phyloP scores from a whole-genome alignment of 1,284 basidiomycete species.

The Tilletiopsis washingtonensis region DNA sequence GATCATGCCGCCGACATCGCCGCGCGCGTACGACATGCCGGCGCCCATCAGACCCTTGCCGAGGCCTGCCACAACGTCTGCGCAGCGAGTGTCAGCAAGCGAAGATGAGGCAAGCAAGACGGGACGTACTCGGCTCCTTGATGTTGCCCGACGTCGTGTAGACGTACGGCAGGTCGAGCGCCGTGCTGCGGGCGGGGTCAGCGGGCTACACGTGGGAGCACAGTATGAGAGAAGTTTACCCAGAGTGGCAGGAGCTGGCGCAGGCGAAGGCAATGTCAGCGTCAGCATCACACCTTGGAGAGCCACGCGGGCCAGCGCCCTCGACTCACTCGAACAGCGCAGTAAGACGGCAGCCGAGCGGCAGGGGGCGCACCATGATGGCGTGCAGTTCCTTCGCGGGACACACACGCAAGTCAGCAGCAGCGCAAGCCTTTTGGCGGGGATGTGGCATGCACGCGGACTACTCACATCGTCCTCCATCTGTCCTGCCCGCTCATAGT shows the following conservation, averaged over 20 bases:
- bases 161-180: slow-evolving; percentile 45
- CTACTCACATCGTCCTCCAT: slow-evolving; percentile 47
- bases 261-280: slow-evolving; percentile 2
- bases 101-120: neutral
- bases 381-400: slow-evolving; percentile 46
- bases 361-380: slow-evolving; percentile 42
- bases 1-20: slow-evolving; percentile 62
- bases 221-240: no score
- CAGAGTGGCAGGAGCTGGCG: slow-evolving; percentile 43
- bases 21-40: slow-evolving; percentile 62
- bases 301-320: no score
- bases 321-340: slow-evolving; percentile 22
- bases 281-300: neutral
- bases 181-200: no score
- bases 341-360: slow-evolving; percentile 37
- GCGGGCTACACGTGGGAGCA: no score
- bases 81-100: neutral
- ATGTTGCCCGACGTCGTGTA: slow-evolving; percentile 88
- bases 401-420: no score
- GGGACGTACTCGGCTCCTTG: slow-evolving; percentile 64
- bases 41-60: slow-evolving; percentile 50
- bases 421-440: no score
- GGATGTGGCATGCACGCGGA: neutral
- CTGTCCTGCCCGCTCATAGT: slow-evolving; percentile 40
- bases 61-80: slow-evolving; percentile 25